Percentiles rank a stretch among this genome's conserved stretches.
These are phyloP conservation scores for Pelargonium nanum DNA, from an alignment of 345 rosid genomes.

Conservation along the genomic window DNA sequence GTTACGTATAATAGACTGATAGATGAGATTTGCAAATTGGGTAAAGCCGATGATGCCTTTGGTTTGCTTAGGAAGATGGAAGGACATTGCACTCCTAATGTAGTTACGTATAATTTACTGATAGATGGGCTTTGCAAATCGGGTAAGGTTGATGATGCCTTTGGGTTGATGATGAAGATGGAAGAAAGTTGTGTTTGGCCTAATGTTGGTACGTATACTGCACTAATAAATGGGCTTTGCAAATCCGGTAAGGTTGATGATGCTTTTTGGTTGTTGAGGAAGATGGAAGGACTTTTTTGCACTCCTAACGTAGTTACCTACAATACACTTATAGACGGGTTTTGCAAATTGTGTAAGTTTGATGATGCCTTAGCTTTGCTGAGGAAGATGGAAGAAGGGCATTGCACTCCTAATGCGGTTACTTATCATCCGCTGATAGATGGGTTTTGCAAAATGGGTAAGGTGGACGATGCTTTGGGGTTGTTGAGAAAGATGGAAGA, in stretches of 20 bases:
- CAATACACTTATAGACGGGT: slow-evolving; percentile 51
- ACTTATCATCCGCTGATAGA: slow-evolving; percentile 56
- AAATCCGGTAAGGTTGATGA: slow-evolving; percentile 33
- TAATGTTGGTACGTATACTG: slow-evolving; percentile 51
- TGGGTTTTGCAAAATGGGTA: slow-evolving; percentile 53
- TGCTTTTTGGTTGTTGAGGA: slow-evolving; percentile 37
- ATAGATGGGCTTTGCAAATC: slow-evolving; percentile 61
- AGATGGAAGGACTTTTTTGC: slow-evolving; percentile 47
- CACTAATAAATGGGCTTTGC: slow-evolving; percentile 55
- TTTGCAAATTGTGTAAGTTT: slow-evolving; percentile 49
- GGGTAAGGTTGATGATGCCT: too few relatives aligned
- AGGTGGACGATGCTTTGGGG: too few relatives aligned
- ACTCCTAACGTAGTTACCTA: slow-evolving; percentile 43
- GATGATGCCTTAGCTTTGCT: slow-evolving; percentile 36
- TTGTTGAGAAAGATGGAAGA: slow-evolving; percentile 47
- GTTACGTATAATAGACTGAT: slow-evolving; percentile 46
- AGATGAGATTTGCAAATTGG: slow-evolving; percentile 53
- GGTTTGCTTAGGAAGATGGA: slow-evolving; percentile 36
- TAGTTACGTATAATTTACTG: slow-evolving; percentile 51
- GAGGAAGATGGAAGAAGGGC: slow-evolving; percentile 53
- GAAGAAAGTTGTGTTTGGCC: slow-evolving; percentile 41
- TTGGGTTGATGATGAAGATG: slow-evolving; percentile 44
- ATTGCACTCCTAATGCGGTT: slow-evolving; percentile 42
- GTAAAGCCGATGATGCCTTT: slow-evolving; percentile 44
- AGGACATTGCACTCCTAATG: slow-evolving; percentile 32